Conservation (phyloP, 2,329 filamentous ascomycete species). For the Onygenales sp. region DNA sequence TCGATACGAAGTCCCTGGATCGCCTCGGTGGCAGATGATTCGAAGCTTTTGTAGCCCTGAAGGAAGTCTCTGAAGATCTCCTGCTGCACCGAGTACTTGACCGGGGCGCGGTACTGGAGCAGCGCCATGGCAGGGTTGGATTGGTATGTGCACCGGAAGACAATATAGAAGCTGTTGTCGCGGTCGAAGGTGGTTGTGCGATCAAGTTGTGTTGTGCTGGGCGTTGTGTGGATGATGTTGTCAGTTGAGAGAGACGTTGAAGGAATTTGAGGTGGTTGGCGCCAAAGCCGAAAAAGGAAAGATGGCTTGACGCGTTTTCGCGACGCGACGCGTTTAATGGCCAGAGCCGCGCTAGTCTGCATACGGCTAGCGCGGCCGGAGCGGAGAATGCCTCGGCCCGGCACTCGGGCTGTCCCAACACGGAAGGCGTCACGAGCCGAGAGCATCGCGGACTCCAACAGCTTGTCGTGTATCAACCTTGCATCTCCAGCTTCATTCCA, state of each 20-base stretch:
- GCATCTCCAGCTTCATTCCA: background rate
- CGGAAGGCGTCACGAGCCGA: conserved; percentile 11
- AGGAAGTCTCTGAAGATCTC: conserved; percentile 77
- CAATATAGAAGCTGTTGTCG: background rate
- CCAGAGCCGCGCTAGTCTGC: conserved; percentile 9
- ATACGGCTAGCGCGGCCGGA: conserved; percentile 16
- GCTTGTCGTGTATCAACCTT: background rate
- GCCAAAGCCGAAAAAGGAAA: background rate
- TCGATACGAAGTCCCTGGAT: conserved; percentile 78
- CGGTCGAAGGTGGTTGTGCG: background rate
- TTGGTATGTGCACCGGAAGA: background rate
- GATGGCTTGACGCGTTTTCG: conserved; percentile 1
- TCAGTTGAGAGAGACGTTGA: background rate
- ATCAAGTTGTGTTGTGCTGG: background rate
- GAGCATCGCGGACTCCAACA: background rate
- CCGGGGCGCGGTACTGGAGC: conserved; percentile 64
- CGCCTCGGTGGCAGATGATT: conserved; percentile 66
- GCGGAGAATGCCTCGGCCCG: conserved; percentile 26
- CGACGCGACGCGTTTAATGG: conserved; percentile 9
- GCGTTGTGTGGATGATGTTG: background rate
- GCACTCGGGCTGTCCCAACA: conserved; percentile 10
- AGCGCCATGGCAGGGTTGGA: conserved; percentile 63
- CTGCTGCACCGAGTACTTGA: conserved; percentile 83
- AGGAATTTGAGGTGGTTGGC: background rate
- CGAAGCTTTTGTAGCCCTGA: conserved; percentile 68